phyloP scores from a whole-genome alignment of 2,329 filamentous ascomycete species.

The Epichloe scottii region DNA sequence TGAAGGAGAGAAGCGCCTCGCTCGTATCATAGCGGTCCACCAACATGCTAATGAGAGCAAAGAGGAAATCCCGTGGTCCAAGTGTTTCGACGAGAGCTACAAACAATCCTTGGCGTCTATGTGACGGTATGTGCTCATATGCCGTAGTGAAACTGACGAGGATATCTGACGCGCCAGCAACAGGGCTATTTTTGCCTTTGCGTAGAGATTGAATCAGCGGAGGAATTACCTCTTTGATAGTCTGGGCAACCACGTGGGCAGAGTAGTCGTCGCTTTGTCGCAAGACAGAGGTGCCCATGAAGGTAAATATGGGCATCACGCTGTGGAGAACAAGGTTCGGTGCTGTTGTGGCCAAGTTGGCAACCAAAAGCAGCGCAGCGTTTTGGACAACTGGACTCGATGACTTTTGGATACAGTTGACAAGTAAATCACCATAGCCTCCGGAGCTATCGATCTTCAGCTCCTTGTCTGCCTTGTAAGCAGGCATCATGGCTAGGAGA shows the following conservation, averaged over 20 bases:
- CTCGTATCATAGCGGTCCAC: conserved; percentile 79
- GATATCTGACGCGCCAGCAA: conserved; percentile 76
- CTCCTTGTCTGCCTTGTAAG: conserved; percentile 48
- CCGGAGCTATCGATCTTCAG: conserved; percentile 63
- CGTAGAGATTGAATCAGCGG: conserved; percentile 77
- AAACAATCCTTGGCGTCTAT: conserved; percentile 73
- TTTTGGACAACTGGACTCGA: conserved; percentile 91
- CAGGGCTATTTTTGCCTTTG: conserved; percentile 62
- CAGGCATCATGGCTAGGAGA: conserved; percentile 71
- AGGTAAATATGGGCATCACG: conserved; percentile 98
- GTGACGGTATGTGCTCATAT: conserved; percentile 87
- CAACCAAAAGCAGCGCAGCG: conserved; percentile 75
- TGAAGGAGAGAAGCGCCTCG: conserved; percentile 61
- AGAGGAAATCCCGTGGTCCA: conserved; percentile 76
- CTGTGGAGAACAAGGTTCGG: conserved; percentile 90
- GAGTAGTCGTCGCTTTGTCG: conserved; percentile 95
- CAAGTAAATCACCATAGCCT: conserved; percentile 78
- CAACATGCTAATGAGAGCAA: conserved; percentile 77
- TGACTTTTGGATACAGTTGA: conserved; percentile 87
- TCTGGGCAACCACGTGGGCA: conserved; percentile 88
- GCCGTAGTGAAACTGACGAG: conserved; percentile 93
- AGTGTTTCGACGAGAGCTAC: conserved; percentile 74
- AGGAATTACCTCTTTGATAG: conserved; percentile 86
- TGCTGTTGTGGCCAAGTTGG: conserved; percentile 72
- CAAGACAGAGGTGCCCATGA: conserved; percentile 86